These are phyloP conservation scores for Trametes coccinea DNA, from an alignment of 768 basidiomycete species.

Conservation along the genomic window DNA sequence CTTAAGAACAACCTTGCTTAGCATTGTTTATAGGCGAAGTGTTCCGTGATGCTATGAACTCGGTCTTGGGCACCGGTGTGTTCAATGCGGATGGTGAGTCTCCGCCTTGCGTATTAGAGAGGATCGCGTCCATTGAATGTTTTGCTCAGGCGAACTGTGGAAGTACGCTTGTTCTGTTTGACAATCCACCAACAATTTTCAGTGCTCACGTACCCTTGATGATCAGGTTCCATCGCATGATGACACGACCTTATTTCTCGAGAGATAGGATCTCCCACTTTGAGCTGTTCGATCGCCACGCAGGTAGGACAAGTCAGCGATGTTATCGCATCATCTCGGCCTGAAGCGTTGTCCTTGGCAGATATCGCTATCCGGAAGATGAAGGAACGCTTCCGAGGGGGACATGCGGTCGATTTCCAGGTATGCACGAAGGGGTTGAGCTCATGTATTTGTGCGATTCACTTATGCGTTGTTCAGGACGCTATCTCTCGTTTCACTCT, in stretches of 20 bases:
- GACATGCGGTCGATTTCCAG: constrained; percentile 34
- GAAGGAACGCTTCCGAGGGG: constrained; percentile 28
- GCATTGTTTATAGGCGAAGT: constrained; percentile 31
- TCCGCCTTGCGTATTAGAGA: neutral
- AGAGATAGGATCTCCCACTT: constrained; percentile 38
- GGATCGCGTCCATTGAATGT: neutral
- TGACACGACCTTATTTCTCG: constrained; percentile 41
- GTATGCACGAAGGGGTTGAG: neutral
- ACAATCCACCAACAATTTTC: neutral
- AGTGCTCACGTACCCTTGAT: too few species aligned
- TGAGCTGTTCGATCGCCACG: constrained; percentile 36
- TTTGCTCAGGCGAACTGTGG: constrained; percentile 32
- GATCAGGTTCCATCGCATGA: constrained; percentile 35
- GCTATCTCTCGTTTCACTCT: constrained; percentile 49
- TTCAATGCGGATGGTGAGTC: constrained; percentile 54
- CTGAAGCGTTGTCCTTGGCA: neutral
- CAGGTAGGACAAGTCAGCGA: constrained; percentile 29
- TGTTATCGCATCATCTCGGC: too few species aligned
- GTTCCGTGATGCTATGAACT: constrained; percentile 34
- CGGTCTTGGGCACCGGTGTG: constrained; percentile 51
- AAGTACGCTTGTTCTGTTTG: constrained; percentile 20
- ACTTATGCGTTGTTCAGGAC: constrained; percentile 34
- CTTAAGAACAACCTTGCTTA: neutral
- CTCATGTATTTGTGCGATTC: too few species aligned
- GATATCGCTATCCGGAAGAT: constrained; percentile 20